These are phyloP conservation scores for Tetrapisispora nanseiensis DNA, from an alignment of 805 yeast species.

Conservation along the genomic window DNA sequence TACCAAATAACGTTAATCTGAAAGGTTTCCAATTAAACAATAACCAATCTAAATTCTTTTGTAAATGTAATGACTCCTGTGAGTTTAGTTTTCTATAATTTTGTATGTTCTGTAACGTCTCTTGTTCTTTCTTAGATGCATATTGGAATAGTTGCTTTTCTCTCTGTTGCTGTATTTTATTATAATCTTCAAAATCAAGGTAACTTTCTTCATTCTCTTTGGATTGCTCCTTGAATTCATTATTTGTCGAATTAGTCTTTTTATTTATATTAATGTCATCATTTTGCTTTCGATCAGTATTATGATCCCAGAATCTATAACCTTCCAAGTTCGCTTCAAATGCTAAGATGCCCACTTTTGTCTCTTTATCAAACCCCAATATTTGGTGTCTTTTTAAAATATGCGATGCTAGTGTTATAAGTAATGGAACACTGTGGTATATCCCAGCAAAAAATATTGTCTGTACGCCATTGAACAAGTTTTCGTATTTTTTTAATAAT, in stretches of 20 bases:
- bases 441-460: slow-evolving; percentile 41
- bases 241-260: neutral
- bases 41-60: slow-evolving; percentile 34
- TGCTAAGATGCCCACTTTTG: slow-evolving; percentile 26
- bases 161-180: slow-evolving; percentile 19
- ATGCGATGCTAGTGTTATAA: slow-evolving; percentile 37
- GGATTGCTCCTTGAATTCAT: too few species aligned
- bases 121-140: slow-evolving; percentile 18
- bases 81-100: slow-evolving; percentile 34
- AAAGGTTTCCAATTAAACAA: slow-evolving; percentile 33
- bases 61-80: slow-evolving; percentile 32
- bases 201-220: slow-evolving; percentile 5
- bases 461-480: slow-evolving; percentile 39
- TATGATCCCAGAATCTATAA: slow-evolving; percentile 35
- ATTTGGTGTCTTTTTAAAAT: slow-evolving; percentile 29
- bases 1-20: slow-evolving; percentile 42
- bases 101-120: slow-evolving; percentile 18
- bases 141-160: slow-evolving; percentile 27
- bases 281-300: slow-evolving; percentile 11
- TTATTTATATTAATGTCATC: neutral
- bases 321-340: slow-evolving; percentile 34
- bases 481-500: slow-evolving; percentile 41
- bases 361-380: slow-evolving; percentile 12
- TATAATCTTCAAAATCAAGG: slow-evolving; percentile 12
- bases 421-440: slow-evolving; percentile 45